Conservation (phyloP, 345 rosid genomes). For the Balakata baccata region DNA sequence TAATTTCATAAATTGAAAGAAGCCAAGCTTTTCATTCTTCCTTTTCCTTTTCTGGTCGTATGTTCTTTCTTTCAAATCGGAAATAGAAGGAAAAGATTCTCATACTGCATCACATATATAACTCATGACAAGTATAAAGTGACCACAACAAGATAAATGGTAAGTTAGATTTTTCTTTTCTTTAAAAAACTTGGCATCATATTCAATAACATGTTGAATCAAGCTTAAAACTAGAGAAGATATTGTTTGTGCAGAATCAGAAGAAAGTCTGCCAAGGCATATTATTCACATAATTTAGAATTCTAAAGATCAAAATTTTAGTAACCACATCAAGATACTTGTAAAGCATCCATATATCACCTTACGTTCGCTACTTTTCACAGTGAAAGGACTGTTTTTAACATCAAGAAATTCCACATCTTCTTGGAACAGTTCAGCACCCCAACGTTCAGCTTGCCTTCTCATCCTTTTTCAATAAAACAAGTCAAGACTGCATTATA, state of each 20-base stretch:
- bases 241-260: background rate
- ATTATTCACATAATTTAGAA: background rate
- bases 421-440: slow-evolving; percentile 88
- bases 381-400: slow-evolving; percentile 66
- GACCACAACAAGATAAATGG: background rate
- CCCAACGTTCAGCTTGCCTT: slow-evolving; percentile 97
- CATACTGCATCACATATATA: too few species aligned
- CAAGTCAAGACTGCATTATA: slow-evolving; percentile 3
- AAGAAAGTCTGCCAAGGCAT: background rate
- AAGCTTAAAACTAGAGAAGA: background rate
- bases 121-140: background rate
- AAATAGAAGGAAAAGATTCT: too few species aligned
- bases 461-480: slow-evolving; percentile 58
- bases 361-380: slow-evolving; percentile 81
- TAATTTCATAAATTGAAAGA: too few species aligned
- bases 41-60: too few species aligned
- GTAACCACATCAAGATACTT: background rate
- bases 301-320: background rate
- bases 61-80: too few species aligned
- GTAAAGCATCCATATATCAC: slow-evolving; percentile 41
- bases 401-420: slow-evolving; percentile 81
- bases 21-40: too few species aligned
- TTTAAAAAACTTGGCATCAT: background rate
- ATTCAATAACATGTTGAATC: background rate
- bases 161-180: background rate